phyloP scores from a whole-genome alignment of 2,329 filamentous ascomycete species.

The Lachnellula cervina region DNA sequence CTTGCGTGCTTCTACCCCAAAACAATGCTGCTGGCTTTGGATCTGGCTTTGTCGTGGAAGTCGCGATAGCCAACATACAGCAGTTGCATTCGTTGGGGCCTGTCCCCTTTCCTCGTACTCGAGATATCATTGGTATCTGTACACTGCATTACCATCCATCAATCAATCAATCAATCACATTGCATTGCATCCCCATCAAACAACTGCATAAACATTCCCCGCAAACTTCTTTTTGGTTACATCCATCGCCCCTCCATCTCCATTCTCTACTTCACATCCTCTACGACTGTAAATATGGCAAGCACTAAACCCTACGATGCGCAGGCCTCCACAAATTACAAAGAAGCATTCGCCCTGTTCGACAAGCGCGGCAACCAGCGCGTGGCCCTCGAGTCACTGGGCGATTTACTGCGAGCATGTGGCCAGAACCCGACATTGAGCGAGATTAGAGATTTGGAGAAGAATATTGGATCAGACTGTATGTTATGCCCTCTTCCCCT shows the following conservation, averaged over 20 bases:
- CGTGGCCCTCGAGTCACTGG: slow-evolving; percentile 78
- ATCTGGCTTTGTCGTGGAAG: no score
- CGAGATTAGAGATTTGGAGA: slow-evolving; percentile 90
- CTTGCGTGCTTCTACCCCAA: neutral
- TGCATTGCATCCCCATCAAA: neutral
- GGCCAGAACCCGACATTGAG: slow-evolving; percentile 95
- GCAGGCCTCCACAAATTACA: slow-evolving; percentile 93
- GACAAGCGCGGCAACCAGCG: slow-evolving; percentile 98
- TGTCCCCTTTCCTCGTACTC: no score
- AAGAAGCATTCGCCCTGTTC: slow-evolving; percentile 99
- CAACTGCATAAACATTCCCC: slow-evolving; percentile 4
- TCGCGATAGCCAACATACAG: no score
- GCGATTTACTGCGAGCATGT: slow-evolving; percentile 91
- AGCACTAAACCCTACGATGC: slow-evolving; percentile 30
- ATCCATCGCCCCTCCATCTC: neutral
- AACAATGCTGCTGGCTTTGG: neutral
- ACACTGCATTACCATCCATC: neutral
- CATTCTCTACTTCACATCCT: slow-evolving; percentile 36
- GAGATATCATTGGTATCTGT: neutral
- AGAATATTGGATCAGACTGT: slow-evolving; percentile 87
- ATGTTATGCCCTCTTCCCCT: slow-evolving; percentile 40
- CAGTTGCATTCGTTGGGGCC: no score
- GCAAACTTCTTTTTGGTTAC: slow-evolving; percentile 3
- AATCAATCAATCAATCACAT: neutral
- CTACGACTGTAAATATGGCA: slow-evolving; percentile 29